Conservation (phyloP, 2,329 filamentous ascomycete genomes). For the Diaporthe sp. region DNA sequence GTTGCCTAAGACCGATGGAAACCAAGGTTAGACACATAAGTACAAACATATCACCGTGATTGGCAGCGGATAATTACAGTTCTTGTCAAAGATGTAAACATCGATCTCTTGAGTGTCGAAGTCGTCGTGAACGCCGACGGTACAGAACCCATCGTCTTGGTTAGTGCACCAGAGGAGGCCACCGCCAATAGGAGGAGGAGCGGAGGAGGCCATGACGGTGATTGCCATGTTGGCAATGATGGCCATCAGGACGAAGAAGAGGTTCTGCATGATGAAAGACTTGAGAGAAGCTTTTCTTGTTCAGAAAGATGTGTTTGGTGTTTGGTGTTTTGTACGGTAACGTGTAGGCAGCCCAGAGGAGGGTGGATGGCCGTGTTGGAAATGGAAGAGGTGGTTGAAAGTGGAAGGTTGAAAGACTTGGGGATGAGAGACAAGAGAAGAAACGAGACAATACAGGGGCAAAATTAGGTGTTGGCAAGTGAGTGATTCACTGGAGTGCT, state of each 20-base stretch:
- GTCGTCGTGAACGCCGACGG: constrained; percentile 18
- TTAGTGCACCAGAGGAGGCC: constrained; percentile 10
- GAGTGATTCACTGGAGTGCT: background rate
- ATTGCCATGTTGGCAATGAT: background rate
- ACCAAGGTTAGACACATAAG: background rate
- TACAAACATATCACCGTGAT: too few species aligned
- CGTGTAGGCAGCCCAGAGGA: background rate
- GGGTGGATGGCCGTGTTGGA: background rate
- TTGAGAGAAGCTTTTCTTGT: background rate
- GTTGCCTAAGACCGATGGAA: background rate
- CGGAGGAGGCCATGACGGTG: background rate
- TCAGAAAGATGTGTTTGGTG: background rate
- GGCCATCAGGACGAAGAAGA: background rate
- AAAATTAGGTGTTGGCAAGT: background rate
- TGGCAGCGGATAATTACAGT: background rate
- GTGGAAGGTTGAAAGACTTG: too few species aligned
- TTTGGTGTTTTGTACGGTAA: too few species aligned
- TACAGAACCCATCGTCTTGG: background rate
- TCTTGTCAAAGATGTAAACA: constrained; percentile 20
- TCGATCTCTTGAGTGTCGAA: constrained; percentile 10
- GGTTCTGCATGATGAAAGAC: background rate
- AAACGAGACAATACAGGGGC: background rate
- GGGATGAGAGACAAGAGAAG: too few species aligned
- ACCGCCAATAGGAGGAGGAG: constrained; percentile 4
- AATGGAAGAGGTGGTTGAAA: background rate